Conservation (phyloP, 164 flowering plant genomes). For the Liriodendron chinense region DNA sequence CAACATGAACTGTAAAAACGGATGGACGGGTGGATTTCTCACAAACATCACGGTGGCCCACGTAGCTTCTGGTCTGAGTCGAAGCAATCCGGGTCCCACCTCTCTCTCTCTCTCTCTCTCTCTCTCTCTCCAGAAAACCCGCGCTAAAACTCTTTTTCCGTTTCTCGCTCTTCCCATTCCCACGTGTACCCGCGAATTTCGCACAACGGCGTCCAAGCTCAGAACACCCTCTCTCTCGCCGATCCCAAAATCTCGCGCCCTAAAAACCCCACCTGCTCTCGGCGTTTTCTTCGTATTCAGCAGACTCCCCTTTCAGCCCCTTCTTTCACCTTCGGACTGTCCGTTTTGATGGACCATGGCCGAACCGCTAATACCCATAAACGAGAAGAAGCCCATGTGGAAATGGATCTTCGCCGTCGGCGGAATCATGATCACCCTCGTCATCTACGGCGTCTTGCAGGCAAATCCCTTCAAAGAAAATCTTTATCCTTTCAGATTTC, state of each 20-base stretch:
- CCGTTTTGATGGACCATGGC: constrained; percentile 27
- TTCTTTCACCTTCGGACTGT: background rate
- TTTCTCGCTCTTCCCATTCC: background rate
- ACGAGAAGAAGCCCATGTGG: constrained; percentile 39
- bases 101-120: background rate
- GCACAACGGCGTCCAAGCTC: too few species aligned
- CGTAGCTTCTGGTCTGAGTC: background rate
- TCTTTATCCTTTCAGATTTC: too few species aligned
- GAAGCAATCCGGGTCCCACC: background rate
- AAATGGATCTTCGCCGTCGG: constrained; percentile 64
- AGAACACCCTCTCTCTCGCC: background rate
- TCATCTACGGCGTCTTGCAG: constrained; percentile 85
- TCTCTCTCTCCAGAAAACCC: background rate
- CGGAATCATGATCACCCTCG: constrained; percentile 86
- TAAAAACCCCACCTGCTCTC: background rate
- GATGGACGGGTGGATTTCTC: background rate
- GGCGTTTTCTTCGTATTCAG: background rate
- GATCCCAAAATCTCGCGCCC: constrained; percentile 2
- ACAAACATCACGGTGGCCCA: background rate
- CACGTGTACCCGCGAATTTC: background rate
- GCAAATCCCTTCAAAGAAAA: constrained; percentile 18
- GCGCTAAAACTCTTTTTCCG: background rate
- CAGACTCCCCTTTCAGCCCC: background rate
- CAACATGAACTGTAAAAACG: too few species aligned
- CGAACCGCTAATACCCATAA: constrained; percentile 19